Evolutionary conservation across 805 yeast species (phyloP).

Genomic region (Kodamaea sagamina): DNA sequence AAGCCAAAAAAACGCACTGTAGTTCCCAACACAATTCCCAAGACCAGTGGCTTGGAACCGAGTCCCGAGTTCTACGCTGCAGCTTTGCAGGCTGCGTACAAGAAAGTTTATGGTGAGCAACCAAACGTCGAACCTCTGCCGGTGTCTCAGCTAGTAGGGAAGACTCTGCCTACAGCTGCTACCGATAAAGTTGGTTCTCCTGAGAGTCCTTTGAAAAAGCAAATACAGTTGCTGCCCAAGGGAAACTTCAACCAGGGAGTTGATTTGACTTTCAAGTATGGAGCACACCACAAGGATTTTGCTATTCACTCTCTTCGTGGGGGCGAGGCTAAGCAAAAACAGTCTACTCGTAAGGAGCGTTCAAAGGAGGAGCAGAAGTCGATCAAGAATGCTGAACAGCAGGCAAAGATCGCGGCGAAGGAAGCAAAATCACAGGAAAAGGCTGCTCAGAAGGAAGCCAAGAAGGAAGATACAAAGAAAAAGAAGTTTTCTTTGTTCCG

Average conservation of each 20-base stretch:
- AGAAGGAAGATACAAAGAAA: slow-evolving; percentile 4
- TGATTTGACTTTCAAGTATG: slow-evolving; percentile 25
- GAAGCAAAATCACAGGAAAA: slow-evolving; percentile 12
- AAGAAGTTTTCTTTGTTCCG: slow-evolving; percentile 10
- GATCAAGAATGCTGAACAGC: slow-evolving; percentile 9
- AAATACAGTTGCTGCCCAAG: slow-evolving; percentile 1
- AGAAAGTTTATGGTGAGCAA: slow-evolving; percentile 24
- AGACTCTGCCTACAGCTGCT: not conserved
- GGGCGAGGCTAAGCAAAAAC: slow-evolving; percentile 1
- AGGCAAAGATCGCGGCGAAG: slow-evolving; percentile 9
- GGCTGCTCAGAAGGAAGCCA: slow-evolving; percentile 6
- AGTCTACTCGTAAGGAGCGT: slow-evolving; percentile 15
- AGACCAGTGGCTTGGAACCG: slow-evolving; percentile 12
- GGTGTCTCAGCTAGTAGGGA: too few relatives aligned
- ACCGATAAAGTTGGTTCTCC: not conserved
- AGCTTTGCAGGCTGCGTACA: slow-evolving; percentile 28
- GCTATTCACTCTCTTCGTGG: slow-evolving; percentile 30
- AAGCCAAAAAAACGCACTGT: slow-evolving; percentile 1
- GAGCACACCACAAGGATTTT: slow-evolving; percentile 36
- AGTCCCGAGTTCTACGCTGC: slow-evolving; percentile 24
- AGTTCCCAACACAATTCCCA: not conserved
- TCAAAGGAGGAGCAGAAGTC: slow-evolving; percentile 13
- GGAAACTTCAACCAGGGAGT: slow-evolving; percentile 18
- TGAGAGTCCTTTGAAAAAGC: not conserved
- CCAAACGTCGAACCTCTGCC: not conserved